These are phyloP conservation scores for Rhazya stricta DNA, from an alignment of 257 asterid species.

Conservation along the genomic window DNA sequence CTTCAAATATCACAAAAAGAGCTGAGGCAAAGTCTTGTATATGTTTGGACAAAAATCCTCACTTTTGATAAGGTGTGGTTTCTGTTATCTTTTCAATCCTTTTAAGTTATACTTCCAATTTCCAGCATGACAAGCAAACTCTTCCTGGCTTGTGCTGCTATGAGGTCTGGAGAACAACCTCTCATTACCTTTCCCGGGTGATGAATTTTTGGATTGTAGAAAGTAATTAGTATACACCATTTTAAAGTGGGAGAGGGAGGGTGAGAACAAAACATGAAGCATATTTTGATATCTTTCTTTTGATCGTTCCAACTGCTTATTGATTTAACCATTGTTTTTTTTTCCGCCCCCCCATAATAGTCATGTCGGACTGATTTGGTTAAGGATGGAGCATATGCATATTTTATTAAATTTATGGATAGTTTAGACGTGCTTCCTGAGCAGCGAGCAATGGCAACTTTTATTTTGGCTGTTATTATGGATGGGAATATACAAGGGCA, in stretches of 20 bases:
- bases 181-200: neutral
- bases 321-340: neutral
- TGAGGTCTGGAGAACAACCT: neutral
- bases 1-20: constrained; percentile 39
- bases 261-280: neutral
- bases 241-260: neutral
- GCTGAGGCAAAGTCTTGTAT: neutral
- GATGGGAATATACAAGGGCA: constrained; percentile 85
- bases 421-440: constrained; percentile 80
- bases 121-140: neutral
- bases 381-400: constrained; percentile 80
- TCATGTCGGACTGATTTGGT: constrained; percentile 92
- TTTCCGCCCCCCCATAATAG: no score
- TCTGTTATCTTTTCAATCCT: neutral
- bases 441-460: constrained; percentile 94
- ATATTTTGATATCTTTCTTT: neutral
- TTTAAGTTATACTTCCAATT: neutral
- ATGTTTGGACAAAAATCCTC: neutral
- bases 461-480: constrained; percentile 79
- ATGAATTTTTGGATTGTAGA: no score
- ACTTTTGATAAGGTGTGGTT: neutral
- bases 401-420: constrained; percentile 74
- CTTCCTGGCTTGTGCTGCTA: neutral
- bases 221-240: neutral
- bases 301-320: neutral